These are phyloP conservation scores for Cryptosporidium sp. DNA, from an alignment of 169 alveolate genomes.

Conservation along the genomic window DNA sequence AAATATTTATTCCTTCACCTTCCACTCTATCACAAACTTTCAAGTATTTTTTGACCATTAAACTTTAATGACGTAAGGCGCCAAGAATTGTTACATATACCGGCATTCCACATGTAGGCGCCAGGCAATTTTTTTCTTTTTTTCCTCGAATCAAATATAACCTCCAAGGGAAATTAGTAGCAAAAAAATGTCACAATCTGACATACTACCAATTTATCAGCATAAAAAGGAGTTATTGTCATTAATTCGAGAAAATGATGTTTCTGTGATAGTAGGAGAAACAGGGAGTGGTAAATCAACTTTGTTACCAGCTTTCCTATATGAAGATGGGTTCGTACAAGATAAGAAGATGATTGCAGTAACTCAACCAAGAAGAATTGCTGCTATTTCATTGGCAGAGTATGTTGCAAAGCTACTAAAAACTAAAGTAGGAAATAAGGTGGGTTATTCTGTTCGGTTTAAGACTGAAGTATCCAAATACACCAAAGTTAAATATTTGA, in stretches of 20 bases:
- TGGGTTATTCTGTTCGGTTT: constrained; percentile 93
- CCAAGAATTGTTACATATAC: background rate
- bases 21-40: background rate
- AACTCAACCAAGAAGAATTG: constrained; percentile 93
- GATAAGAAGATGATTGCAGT: constrained; percentile 82
- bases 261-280: constrained; percentile 92
- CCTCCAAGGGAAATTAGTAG: background rate
- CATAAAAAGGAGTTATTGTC: constrained; percentile 44
- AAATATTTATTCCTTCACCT: background rate
- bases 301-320: constrained; percentile 77
- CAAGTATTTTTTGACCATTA: background rate
- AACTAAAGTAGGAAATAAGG: constrained; percentile 87
- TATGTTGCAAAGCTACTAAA: constrained; percentile 89
- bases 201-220: constrained; percentile 34
- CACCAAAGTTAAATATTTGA: constrained; percentile 92
- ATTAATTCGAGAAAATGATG: constrained; percentile 84
- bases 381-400: constrained; percentile 92
- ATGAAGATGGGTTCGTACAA: constrained; percentile 76
- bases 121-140: background rate
- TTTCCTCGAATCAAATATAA: background rate
- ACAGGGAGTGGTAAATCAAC: constrained; percentile 94
- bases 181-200: constrained; percentile 44
- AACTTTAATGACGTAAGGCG: constrained; percentile 2
- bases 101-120: constrained; percentile 53
- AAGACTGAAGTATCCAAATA: constrained; percentile 85